Conservation (phyloP, 805 yeast species). For the Metschnikowia cerradonensis region DNA sequence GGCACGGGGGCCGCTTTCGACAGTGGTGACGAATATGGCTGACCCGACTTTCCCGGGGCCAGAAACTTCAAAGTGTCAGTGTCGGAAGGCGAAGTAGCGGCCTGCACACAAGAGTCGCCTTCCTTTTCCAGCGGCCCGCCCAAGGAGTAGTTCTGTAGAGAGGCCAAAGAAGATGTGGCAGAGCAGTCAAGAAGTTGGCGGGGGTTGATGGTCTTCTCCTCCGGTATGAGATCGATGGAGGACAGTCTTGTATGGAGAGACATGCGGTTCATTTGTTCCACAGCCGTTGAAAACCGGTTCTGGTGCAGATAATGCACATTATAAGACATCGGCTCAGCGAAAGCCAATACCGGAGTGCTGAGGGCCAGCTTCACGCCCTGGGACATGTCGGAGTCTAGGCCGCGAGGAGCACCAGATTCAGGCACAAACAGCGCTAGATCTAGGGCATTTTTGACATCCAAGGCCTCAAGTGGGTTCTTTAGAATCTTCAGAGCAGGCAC, state of each 20-base stretch:
- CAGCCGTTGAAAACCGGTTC: slow-evolving; percentile 15
- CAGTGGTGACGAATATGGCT: background rate
- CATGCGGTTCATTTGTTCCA: slow-evolving; percentile 26
- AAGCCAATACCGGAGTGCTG: slow-evolving; percentile 7
- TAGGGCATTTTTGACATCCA: background rate
- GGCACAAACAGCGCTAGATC: background rate
- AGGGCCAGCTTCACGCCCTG: slow-evolving; percentile 3
- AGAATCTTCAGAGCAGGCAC: background rate
- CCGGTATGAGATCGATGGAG: slow-evolving; percentile 7
- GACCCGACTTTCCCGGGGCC: background rate
- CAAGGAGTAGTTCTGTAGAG: background rate
- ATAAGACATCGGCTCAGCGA: slow-evolving; percentile 9
- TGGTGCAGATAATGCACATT: slow-evolving; percentile 12
- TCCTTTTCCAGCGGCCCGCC: background rate
- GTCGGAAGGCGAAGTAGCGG: background rate
- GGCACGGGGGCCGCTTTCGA: background rate
- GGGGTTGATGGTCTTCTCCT: slow-evolving; percentile 32
- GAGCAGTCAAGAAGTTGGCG: slow-evolving; percentile 20
- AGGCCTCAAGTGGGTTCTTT: background rate
- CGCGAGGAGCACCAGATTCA: background rate
- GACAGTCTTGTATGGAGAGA: slow-evolving; percentile 18
- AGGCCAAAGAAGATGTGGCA: background rate
- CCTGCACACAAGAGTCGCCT: background rate
- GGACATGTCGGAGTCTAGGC: background rate
- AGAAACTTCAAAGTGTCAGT: background rate